Evolutionary conservation across 2,329 filamentous ascomycete genomes (phyloP), one percentile per base, ranked within the genome.

Genomic region (Dactylonectria estremocensis): DNA sequence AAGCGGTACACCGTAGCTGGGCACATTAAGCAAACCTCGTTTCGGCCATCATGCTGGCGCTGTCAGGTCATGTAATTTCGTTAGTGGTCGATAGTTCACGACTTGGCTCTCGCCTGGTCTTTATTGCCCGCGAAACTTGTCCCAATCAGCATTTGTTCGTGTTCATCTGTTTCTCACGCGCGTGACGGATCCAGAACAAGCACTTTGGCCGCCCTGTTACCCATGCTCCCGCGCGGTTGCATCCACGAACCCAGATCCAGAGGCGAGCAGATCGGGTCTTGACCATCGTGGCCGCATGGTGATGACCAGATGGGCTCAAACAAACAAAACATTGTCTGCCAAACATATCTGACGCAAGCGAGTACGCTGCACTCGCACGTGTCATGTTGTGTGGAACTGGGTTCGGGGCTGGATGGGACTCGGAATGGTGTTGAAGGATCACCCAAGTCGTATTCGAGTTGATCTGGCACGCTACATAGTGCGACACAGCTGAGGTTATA

Each of bases 81-180:
- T 68, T 62, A 52, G 37, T 56, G 35, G 37, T 49, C 50, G 52
- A 66, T 55, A 68, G 50, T 57, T 57, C 61, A 55, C 20, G 50
- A 33, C 37, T 40, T 35, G 31, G 46, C 54, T 28, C 54, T 45
- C 37, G 53, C 50, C 64, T 74, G 48, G 60, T 64, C 33, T 54
- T 68, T 54, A 46, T 45, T 65, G 7, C 24, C 24, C 24, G 63
- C 24, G 58, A 61, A 66, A 61, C 60, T 73, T 48, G 45, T 52
- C 52, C 56, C 52, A 43, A 43, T 43, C 40, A 43, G 40, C 40
- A 14, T 14, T n/a, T n/a, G n/a, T 43, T 43, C 16, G n/a, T n/a
- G n/a, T 43, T 43, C 5, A 43, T 8, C 8, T 14, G 40, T 16
- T 43, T 43, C 14, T 43, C 14, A 5, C 40, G n/a, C 14, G n/a